Base-by-base conservation (phyloP, 805 yeast genomes). In the Kodamaea sagamina region DNA sequence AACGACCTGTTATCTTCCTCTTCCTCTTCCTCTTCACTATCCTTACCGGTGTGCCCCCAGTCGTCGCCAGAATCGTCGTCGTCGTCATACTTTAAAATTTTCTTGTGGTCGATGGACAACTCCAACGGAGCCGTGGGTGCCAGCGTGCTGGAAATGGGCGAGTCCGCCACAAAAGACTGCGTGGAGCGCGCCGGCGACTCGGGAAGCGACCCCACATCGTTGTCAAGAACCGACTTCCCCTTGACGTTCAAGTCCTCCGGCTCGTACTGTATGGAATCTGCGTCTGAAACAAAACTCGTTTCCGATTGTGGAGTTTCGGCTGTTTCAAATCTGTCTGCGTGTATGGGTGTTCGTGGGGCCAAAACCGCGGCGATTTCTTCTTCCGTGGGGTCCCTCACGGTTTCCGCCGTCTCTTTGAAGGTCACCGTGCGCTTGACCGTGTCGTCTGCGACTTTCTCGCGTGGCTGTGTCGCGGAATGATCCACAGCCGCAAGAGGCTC, bases 191-290 rank as follows among this genome's bases (percentile, higher is more conserved):
- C 39, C 16, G 39, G 32, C 2, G 39, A 26, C 16, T 24, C 39
- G 13, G n/a, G 16, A 15, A 16, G n/a, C 5, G 31, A 27, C 22
- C 29, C 12, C 19, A 39, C 42, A 27, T 24, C 38, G 19, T n/a
- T 15, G 34, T 29, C 34, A 29, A 29, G 34, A 13, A 36, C 29
- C 2, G 41, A 38, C 19, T 26, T 32, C 12, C 38, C 47, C 13
- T 37, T 53, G 11, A 69, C 49, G 31, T 62, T 52, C 44, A 69
- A 52, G 17, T 47, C 47, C 1, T 45, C 53, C 2, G 72, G 72
- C 46, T 70, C 75, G 21, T 57, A 36, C 43, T 68, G 75, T 17
- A 68, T 67, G 11, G 72, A 67, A 47, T 68, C 72, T 5, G 63
- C 62, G 38, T 69, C 74, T 1, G 74, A 68, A 28, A 52, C 57